phyloP scores from a whole-genome alignment of 768 basidiomycete species.

The Pulveroboletus sp. region DNA sequence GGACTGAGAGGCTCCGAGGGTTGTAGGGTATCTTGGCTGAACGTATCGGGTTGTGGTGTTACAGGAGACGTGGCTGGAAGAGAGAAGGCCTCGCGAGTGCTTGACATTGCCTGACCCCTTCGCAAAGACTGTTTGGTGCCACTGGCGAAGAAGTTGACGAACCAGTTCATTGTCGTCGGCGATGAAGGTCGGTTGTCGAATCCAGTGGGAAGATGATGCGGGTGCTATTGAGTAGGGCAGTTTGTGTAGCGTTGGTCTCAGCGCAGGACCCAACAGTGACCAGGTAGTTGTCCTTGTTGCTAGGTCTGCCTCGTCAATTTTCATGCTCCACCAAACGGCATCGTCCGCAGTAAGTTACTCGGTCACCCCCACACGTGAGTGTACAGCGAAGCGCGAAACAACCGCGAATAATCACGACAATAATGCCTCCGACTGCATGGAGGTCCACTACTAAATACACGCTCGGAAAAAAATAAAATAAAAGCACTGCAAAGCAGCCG shows the following conservation, averaged over 20 bases:
- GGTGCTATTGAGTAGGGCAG: neutral
- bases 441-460: neutral
- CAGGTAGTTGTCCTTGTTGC: neutral
- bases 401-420: constrained; percentile 3
- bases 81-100: constrained; percentile 86
- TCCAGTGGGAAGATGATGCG: neutral
- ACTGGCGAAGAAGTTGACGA: constrained; percentile 58
- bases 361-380: constrained; percentile 1
- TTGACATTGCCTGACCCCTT: constrained; percentile 64
- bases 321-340: constrained; percentile 17
- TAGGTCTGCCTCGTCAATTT: constrained; percentile 6
- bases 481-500: neutral
- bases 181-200: constrained; percentile 4
- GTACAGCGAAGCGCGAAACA: neutral
- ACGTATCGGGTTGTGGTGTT: constrained; percentile 53
- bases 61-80: constrained; percentile 70
- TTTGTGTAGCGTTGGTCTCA: constrained; percentile 10
- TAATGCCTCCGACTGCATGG: neutral
- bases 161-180: constrained; percentile 60
- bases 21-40: constrained; percentile 49
- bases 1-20: constrained; percentile 47
- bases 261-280: constrained; percentile 2
- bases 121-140: constrained; percentile 45
- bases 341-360: constrained; percentile 7
- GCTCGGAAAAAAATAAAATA: neutral